phyloP scores from a whole-genome alignment of 2,329 filamentous ascomycete genomes.

The Ascochyta lentis region DNA sequence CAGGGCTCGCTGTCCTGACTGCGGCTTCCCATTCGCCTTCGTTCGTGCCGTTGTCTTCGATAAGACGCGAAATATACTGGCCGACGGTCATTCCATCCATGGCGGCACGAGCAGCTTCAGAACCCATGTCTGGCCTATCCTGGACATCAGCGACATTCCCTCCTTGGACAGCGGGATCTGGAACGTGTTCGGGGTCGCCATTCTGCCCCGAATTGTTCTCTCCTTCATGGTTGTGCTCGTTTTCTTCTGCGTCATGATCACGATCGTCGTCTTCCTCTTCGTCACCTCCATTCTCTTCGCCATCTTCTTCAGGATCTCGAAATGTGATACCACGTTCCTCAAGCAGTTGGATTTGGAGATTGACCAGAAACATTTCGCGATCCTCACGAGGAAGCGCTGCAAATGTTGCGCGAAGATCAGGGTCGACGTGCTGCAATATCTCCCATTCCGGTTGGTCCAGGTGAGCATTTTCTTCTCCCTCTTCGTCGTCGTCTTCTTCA shows the following conservation, averaged over 20 bases:
- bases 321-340: slow-evolving; percentile 21
- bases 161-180: background rate
- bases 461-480: slow-evolving; percentile 15
- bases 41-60: too few relatives aligned
- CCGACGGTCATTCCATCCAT: background rate
- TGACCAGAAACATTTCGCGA: slow-evolving; percentile 23
- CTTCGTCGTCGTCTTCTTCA: slow-evolving; percentile 18
- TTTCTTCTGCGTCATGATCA: background rate
- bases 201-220: background rate
- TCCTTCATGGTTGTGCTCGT: background rate
- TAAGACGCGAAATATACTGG: too few relatives aligned
- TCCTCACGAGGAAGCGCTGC: slow-evolving; percentile 14
- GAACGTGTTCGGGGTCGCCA: too few relatives aligned
- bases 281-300: background rate
- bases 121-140: too few relatives aligned
- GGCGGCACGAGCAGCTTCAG: background rate
- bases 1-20: too few relatives aligned
- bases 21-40: too few relatives aligned
- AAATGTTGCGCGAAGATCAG: slow-evolving; percentile 16
- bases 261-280: background rate
- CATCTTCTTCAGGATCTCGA: background rate
- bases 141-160: background rate
- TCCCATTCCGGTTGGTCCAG: slow-evolving; percentile 17
- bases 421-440: slow-evolving; percentile 25
- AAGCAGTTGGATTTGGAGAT: slow-evolving; percentile 27